Base-by-base conservation (phyloP, 2,329 filamentous ascomycete genomes). In the Alternaria conjuncta region DNA sequence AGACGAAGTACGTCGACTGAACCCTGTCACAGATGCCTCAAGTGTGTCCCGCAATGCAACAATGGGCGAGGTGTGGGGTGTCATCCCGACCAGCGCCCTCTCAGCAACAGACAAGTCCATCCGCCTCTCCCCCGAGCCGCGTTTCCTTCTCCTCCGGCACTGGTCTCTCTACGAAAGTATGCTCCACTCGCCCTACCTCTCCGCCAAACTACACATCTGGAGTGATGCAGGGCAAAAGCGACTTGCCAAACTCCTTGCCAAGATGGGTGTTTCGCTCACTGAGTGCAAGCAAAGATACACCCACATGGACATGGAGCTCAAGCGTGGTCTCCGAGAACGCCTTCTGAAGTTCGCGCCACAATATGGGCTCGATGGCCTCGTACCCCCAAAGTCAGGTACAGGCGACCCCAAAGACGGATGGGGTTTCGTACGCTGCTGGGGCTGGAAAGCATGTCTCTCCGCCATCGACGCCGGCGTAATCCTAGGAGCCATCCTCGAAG, bases 151-250 rank as follows among this genome's bases (percentile, higher is more conserved):
- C 0, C 92, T 98, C 57, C 87, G 96, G 32, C 96, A 99, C 78
- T 99, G 96, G 96, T 97, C 93, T 71, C 84, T 99, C 13, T 98
- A 98, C 79, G 96, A 99, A 75, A 97, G 94, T 78, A 98, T 99
- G 96, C 86, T 98, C 12, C 96, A 99, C 79, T 97, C 94, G 0
- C 94, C 95, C 0, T 98, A 97, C 75, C 87, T 99, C 5, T 95
- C 96, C 63, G 93, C 95, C 4, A 88, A 93, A 30, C 86, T 99
- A 49, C 95, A 96, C 80, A 94, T 97, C 50, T 99, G 96, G 95
- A 96, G 90, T 64, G 96, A 98, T 66, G 88, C 87, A 55, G 96
- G 96, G 4, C 87, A 92, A 57, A 97, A 96, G 78, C 88, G 95
- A 55, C 84, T 99, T 20, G 93, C 97, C 80, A 98, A 98, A 77